Percentiles rank a stretch among this genome's conserved stretches.
These are phyloP conservation scores for Draba incana DNA, from an alignment of 345 rosid species.

Conservation along the genomic window DNA sequence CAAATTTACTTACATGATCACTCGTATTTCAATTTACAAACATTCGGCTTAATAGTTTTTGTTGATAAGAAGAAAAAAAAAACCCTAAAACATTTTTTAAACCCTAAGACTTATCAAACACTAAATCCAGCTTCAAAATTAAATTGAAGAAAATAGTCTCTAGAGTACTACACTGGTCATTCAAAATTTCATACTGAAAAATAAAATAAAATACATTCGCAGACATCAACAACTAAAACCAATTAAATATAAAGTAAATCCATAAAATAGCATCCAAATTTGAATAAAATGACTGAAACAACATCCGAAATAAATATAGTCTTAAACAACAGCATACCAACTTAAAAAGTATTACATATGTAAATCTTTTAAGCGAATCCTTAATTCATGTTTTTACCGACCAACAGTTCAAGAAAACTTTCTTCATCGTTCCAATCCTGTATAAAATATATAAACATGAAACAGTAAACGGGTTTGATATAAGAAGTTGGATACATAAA, in stretches of 20 bases:
- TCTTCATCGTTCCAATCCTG: constrained; percentile 14
- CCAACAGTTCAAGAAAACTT: neutral
- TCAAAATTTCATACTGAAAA: neutral
- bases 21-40: too few relatives aligned
- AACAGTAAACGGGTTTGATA: neutral
- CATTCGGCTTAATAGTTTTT: too few relatives aligned
- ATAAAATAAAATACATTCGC: neutral
- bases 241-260: neutral
- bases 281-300: neutral
- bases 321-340: constrained; percentile 24
- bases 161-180: neutral
- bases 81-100: too few relatives aligned
- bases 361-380: neutral
- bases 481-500: neutral
- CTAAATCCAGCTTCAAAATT: neutral
- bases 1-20: neutral
- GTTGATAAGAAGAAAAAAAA: neutral
- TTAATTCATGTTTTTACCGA: neutral
- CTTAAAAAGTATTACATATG: neutral
- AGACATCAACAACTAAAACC: neutral
- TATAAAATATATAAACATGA: constrained; percentile 18
- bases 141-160: neutral
- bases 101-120: neutral
- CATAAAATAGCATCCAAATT: neutral
- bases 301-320: neutral